Percentiles rank a stretch among this genome's conserved stretches.
phyloP scores from a whole-genome alignment of 768 basidiomycete genomes.

The Russula ochroleuca region DNA sequence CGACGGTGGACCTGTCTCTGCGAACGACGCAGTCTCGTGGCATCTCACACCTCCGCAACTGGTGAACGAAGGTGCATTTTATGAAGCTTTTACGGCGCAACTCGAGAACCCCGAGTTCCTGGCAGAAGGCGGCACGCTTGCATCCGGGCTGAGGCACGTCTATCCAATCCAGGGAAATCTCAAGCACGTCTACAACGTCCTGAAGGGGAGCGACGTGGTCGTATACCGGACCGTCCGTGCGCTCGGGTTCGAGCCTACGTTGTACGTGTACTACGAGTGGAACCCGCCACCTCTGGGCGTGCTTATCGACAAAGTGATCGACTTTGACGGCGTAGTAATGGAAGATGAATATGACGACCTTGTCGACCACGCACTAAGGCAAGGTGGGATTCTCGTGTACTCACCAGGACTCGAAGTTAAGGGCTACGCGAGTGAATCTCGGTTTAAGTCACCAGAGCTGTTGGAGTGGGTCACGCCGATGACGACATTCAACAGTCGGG shows the following conservation, averaged over 20 bases:
- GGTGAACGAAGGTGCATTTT: conserved; percentile 15
- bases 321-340: no score
- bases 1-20: background rate
- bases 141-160: conserved; percentile 39
- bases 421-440: no score
- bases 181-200: background rate
- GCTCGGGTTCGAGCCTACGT: conserved; percentile 6
- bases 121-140: conserved; percentile 39
- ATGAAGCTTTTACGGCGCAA: conserved; percentile 29
- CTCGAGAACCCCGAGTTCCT: conserved; percentile 37
- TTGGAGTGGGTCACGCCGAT: background rate
- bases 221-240: background rate
- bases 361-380: no score
- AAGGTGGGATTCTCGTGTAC: background rate
- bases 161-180: conserved; percentile 34
- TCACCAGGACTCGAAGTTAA: background rate
- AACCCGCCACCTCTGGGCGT: no score
- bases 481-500: background rate
- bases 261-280: conserved; percentile 3
- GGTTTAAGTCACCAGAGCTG: background rate
- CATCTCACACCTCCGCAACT: background rate
- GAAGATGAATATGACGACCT: background rate
- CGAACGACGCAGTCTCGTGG: background rate
- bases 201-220: conserved; percentile 17
- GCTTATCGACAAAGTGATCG: no score